Percentiles rank a stretch among this genome's conserved stretches.
These are phyloP conservation scores for Mycena polygramma DNA, from an alignment of 768 basidiomycete species.

Conservation along the genomic window DNA sequence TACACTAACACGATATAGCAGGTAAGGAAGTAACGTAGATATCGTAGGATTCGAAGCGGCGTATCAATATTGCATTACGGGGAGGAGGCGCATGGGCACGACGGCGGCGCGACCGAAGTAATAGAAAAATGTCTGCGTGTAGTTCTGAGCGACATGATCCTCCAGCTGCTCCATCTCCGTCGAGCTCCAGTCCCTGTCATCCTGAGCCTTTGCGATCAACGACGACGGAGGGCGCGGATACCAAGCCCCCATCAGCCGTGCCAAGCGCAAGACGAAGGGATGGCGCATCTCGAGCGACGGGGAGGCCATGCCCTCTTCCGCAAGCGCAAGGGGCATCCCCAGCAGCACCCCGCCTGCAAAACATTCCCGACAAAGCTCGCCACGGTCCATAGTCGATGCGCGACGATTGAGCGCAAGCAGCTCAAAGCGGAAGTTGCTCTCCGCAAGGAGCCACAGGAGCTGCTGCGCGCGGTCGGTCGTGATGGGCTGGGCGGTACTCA, in stretches of 20 bases:
- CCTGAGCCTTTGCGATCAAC: background rate
- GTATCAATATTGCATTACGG: too few species aligned
- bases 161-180: background rate
- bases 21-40: too few species aligned
- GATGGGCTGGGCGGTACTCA: background rate
- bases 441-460: slow-evolving; percentile 11
- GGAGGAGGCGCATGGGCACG: background rate
- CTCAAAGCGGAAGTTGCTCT: slow-evolving; percentile 22
- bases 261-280: background rate
- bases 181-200: background rate
- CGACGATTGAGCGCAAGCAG: slow-evolving; percentile 1
- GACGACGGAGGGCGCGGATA: background rate
- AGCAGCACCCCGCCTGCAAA: slow-evolving; percentile 16
- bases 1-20: too few species aligned
- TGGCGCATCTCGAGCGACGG: too few species aligned
- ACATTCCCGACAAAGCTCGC: slow-evolving; percentile 5
- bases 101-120: slow-evolving; percentile 5
- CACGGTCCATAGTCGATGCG: background rate
- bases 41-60: too few species aligned
- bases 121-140: slow-evolving; percentile 8
- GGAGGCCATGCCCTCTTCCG: too few species aligned
- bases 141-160: background rate
- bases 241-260: slow-evolving; percentile 14
- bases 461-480: background rate
- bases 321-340: too few species aligned